Conservation (phyloP, 768 basidiomycete genomes). For the Hortiboletus campestris region DNA sequence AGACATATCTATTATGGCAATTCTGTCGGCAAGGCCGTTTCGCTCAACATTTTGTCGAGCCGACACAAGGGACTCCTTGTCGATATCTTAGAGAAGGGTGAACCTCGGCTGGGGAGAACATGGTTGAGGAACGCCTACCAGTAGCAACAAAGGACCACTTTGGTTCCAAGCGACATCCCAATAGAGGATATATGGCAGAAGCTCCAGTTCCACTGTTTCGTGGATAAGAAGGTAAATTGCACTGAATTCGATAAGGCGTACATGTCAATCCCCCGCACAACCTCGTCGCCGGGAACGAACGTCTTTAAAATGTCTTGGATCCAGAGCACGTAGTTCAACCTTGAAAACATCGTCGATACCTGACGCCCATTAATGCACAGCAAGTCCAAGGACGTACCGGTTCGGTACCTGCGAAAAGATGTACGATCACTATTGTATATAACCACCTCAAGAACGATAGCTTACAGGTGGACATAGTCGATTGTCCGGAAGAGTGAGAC, state of each 20-base stretch:
- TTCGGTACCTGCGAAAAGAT: conserved; percentile 60
- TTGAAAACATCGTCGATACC: conserved; percentile 23
- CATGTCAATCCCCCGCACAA: conserved; percentile 71
- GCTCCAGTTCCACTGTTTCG: conserved; percentile 80
- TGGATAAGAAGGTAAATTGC: not conserved
- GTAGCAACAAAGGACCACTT: conserved; percentile 67
- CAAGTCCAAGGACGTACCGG: conserved; percentile 40
- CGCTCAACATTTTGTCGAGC: conserved; percentile 56
- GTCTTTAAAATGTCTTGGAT: conserved; percentile 64
- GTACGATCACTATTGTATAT: not conserved
- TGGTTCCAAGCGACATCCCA: conserved; percentile 54
- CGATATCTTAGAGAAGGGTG: conserved; percentile 55
- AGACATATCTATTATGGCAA: conserved; percentile 44
- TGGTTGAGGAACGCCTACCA: conserved; percentile 39
- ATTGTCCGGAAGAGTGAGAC: conserved; percentile 60
- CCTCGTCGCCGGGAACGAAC: conserved; percentile 16
- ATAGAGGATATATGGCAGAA: conserved; percentile 83
- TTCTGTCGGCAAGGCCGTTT: conserved; percentile 55
- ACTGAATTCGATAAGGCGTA: conserved; percentile 33
- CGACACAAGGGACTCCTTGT: conserved; percentile 52
- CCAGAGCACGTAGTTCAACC: conserved; percentile 88
- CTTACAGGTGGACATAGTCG: conserved; percentile 86
- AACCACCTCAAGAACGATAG: not conserved
- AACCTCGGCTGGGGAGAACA: not conserved
- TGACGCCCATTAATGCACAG: not conserved